These are phyloP conservation scores for Gastrolobium villosum DNA, from an alignment of 306 rosid genomes.

Conservation along the genomic window DNA sequence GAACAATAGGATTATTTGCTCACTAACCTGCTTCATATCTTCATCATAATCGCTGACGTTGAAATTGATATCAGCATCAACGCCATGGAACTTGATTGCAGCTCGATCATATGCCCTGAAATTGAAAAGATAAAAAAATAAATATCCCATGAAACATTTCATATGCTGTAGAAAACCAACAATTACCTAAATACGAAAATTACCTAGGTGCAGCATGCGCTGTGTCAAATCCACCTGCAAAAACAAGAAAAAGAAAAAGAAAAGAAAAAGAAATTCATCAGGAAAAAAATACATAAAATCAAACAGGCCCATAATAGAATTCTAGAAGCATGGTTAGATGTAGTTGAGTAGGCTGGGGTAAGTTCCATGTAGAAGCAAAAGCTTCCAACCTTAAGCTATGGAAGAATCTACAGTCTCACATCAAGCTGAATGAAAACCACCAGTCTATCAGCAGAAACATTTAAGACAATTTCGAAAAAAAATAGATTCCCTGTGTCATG, in stretches of 20 bases:
- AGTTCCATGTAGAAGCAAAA: background rate
- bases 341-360: too few relatives aligned
- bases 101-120: conserved; percentile 83
- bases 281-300: background rate
- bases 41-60: conserved; percentile 68
- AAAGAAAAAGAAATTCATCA: conserved; percentile 13
- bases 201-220: conserved; percentile 84
- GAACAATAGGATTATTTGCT: too few relatives aligned
- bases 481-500: conserved; percentile 70
- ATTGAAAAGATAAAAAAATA: conserved; percentile 17
- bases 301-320: too few relatives aligned
- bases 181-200: background rate
- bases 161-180: background rate
- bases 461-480: conserved; percentile 72
- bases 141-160: background rate
- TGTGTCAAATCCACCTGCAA: conserved; percentile 76
- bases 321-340: too few relatives aligned
- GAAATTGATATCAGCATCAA: conserved; percentile 81
- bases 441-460: conserved; percentile 31
- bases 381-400: conserved; percentile 26
- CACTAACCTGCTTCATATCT: conserved; percentile 70
- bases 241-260: background rate
- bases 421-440: conserved; percentile 36
- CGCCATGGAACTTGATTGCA: conserved; percentile 78
- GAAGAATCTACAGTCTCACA: conserved; percentile 13